A percentile compares a stretch with the other conserved stretches of the same genome.
phyloP scores from a whole-genome alignment of 2,329 filamentous ascomycete genomes.

The Capronia coronata region DNA sequence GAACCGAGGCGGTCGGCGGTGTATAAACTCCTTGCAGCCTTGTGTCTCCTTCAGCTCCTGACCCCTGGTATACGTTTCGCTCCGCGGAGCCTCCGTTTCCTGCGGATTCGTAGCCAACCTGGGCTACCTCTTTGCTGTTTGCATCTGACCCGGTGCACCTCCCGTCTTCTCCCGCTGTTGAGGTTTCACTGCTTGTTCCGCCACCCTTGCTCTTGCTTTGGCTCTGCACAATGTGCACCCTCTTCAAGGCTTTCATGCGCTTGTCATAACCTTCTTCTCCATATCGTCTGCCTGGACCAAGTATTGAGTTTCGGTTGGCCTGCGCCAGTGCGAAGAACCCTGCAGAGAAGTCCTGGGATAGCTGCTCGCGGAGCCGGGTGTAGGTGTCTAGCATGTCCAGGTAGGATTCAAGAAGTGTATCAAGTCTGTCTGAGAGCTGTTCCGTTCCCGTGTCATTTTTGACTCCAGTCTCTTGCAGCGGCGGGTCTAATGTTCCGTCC shows the following conservation, averaged over 20 bases:
- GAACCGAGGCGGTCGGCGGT: too few relatives aligned
- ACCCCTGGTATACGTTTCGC: too few relatives aligned
- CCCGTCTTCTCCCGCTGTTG: too few relatives aligned
- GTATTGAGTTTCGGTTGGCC: conserved; percentile 41
- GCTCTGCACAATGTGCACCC: conserved; percentile 15
- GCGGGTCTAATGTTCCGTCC: not conserved
- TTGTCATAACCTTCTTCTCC: conserved; percentile 47
- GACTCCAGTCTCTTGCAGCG: not conserved
- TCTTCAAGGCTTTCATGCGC: conserved; percentile 44
- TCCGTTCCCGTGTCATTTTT: not conserved
- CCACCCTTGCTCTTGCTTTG: conserved; percentile 20
- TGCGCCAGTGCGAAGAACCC: conserved; percentile 45
- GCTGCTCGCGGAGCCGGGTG: conserved; percentile 23
- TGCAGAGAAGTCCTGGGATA: conserved; percentile 26
- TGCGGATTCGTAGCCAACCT: not conserved
- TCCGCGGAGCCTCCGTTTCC: not conserved
- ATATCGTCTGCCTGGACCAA: conserved; percentile 38
- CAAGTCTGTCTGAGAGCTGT: conserved; percentile 17
- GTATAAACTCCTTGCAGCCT: too few relatives aligned
- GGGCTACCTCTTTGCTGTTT: too few relatives aligned
- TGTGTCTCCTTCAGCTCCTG: too few relatives aligned
- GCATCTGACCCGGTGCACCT: too few relatives aligned
- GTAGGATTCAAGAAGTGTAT: conserved; percentile 27
- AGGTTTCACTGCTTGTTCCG: not conserved
- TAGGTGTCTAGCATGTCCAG: conserved; percentile 28